Percentiles rank a stretch among this genome's conserved stretches.
Conservation (phyloP, 208 protist species). For the Trichomonas vaginalis region DNA sequence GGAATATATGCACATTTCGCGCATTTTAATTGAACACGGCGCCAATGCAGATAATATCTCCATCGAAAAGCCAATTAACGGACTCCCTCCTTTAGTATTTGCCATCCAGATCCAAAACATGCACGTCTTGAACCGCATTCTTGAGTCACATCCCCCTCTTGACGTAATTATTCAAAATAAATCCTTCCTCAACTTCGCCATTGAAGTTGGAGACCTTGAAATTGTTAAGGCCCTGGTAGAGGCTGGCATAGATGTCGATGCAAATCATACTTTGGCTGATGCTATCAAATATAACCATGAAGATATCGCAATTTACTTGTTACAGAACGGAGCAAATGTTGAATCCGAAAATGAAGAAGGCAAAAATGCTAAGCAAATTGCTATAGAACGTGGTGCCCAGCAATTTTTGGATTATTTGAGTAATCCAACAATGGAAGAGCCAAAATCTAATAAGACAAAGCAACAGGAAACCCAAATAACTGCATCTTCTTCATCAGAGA, state of each 20-base stretch:
- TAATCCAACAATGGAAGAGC: no score
- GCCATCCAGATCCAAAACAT: not conserved
- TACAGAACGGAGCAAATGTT: not conserved
- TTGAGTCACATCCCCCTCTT: not conserved
- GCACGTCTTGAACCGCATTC: not conserved
- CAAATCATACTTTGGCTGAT: not conserved
- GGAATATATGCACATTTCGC: not conserved
- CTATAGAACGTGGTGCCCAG: no score
- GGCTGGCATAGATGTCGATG: not conserved
- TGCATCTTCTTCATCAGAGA: no score
- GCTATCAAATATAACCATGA: not conserved
- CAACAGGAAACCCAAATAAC: no score
- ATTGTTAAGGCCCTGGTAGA: not conserved
- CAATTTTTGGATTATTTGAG: no score
- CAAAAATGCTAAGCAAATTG: not conserved
- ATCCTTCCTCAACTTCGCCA: not conserved
- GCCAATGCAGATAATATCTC: not conserved
- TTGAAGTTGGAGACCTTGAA: not conserved
- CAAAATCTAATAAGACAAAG: no score
- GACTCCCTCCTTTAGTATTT: not conserved
- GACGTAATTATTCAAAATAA: not conserved
- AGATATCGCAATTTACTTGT: not conserved
- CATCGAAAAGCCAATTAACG: not conserved
- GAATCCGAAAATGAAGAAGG: not conserved
- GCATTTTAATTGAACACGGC: not conserved